Conservation (phyloP, 2,329 filamentous ascomycete genomes). For the Nannizzia gypsea region DNA sequence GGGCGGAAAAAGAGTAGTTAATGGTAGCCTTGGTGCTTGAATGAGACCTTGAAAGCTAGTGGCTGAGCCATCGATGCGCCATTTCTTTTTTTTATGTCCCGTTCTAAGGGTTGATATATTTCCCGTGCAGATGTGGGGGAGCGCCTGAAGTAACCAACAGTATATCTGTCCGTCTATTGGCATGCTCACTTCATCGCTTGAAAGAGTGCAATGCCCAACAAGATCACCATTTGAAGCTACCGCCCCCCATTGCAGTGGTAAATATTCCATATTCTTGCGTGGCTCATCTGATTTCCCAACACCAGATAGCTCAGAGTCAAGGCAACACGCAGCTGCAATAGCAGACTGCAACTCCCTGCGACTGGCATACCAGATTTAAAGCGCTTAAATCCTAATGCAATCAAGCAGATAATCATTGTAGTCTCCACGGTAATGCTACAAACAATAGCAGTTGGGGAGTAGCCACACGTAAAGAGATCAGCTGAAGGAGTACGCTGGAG, state of each 20-base stretch:
- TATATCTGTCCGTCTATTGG: background rate
- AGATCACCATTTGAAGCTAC: background rate
- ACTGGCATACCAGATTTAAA: slow-evolving; percentile 20
- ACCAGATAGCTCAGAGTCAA: too few species aligned
- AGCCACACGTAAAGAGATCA: slow-evolving; percentile 15
- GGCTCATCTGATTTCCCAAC: too few species aligned
- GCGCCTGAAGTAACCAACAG: too few species aligned
- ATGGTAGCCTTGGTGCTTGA: too few species aligned
- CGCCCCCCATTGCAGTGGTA: background rate
- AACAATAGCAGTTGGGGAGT: slow-evolving; percentile 18
- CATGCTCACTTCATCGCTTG: background rate
- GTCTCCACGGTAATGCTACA: slow-evolving; percentile 12
- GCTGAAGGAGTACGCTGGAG: slow-evolving; percentile 10
- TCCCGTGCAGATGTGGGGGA: too few species aligned
- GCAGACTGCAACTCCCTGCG: slow-evolving; percentile 24
- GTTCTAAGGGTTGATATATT: too few species aligned
- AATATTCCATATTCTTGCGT: background rate
- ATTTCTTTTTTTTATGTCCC: too few species aligned
- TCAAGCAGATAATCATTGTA: slow-evolving; percentile 10
- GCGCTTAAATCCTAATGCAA: slow-evolving; percentile 13
- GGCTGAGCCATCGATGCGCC: too few species aligned
- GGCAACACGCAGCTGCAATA: background rate
- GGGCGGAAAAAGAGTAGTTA: too few species aligned
- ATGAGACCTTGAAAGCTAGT: too few species aligned
- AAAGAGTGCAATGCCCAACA: background rate